Percentiles rank a stretch among this genome's conserved stretches.
These are phyloP conservation scores for Aspergillus fumigatus DNA, from an alignment of 2,329 filamentous ascomycete genomes.

Conservation along the genomic window DNA sequence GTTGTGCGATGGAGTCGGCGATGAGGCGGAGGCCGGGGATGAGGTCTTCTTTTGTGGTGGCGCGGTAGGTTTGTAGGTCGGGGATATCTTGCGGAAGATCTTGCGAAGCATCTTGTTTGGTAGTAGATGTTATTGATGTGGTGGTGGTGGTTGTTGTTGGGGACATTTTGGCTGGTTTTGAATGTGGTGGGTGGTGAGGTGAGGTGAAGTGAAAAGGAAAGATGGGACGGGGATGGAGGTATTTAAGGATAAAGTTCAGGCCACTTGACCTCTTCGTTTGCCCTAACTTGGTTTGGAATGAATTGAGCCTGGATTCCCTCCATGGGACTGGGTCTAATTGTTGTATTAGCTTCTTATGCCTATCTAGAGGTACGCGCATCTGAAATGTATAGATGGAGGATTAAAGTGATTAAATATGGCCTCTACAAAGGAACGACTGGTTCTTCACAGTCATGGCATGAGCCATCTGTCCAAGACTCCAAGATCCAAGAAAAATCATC, in stretches of 20 bases:
- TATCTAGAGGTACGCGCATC: no score
- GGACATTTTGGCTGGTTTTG: not conserved
- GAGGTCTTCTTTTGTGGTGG: conserved; percentile 54
- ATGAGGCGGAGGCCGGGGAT: conserved; percentile 66
- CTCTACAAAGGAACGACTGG: not conserved
- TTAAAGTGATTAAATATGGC: not conserved
- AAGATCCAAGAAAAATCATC: no score
- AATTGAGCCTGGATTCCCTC: no score
- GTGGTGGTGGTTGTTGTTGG: not conserved
- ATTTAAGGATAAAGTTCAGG: not conserved
- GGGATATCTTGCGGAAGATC: conserved; percentile 5
- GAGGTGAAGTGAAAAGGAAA: not conserved
- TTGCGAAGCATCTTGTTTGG: not conserved
- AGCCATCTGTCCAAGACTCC: not conserved
- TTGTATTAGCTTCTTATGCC: no score
- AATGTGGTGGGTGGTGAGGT: not conserved
- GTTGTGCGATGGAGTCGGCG: conserved; percentile 77
- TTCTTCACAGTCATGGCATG: not conserved
- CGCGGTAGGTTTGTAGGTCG: conserved; percentile 29
- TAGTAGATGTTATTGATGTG: not conserved
- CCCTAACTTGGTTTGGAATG: not conserved
- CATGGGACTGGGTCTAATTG: not conserved
- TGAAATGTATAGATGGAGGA: not conserved
- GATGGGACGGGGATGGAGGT: not conserved
- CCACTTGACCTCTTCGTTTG: not conserved